Percentiles rank a stretch among this genome's conserved stretches.
Conservation (phyloP, 495 filamentous ascomycete genomes). For the Oleoguttula mirabilis region DNA sequence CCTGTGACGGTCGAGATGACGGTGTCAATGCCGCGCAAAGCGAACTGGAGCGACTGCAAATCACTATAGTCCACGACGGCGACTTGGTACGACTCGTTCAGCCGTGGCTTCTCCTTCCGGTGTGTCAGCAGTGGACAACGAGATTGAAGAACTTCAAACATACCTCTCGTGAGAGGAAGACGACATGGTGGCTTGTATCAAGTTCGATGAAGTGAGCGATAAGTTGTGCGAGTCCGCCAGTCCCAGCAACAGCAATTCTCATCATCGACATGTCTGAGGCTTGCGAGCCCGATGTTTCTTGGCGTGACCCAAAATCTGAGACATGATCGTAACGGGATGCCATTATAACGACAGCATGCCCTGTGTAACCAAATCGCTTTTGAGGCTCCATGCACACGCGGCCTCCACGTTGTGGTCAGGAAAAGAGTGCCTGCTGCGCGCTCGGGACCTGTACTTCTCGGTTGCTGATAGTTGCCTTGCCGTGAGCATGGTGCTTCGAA, state of each 20-base stretch:
- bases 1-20: slow-evolving; percentile 64
- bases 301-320: neutral
- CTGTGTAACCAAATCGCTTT: slow-evolving; percentile 1
- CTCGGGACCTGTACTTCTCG: neutral
- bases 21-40: slow-evolving; percentile 57
- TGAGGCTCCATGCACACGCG: no score
- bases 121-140: neutral
- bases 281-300: neutral
- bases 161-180: slow-evolving; percentile 57
- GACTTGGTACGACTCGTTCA: slow-evolving; percentile 41
- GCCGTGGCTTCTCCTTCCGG: slow-evolving; percentile 25
- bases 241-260: slow-evolving; percentile 63
- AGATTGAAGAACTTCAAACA: slow-evolving; percentile 13
- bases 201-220: slow-evolving; percentile 47
- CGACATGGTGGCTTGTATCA: slow-evolving; percentile 48
- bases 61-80: slow-evolving; percentile 51
- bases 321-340: slow-evolving; percentile 3
- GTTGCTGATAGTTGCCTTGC: neutral
- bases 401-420: slow-evolving; percentile 3
- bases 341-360: slow-evolving; percentile 9
- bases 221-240: slow-evolving; percentile 52
- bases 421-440: neutral
- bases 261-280: slow-evolving; percentile 36
- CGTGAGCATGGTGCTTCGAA: neutral
- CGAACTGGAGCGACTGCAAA: slow-evolving; percentile 42